Conservation (phyloP, 2,329 filamentous ascomycete species). For the Ascosphaera pollenicola region DNA sequence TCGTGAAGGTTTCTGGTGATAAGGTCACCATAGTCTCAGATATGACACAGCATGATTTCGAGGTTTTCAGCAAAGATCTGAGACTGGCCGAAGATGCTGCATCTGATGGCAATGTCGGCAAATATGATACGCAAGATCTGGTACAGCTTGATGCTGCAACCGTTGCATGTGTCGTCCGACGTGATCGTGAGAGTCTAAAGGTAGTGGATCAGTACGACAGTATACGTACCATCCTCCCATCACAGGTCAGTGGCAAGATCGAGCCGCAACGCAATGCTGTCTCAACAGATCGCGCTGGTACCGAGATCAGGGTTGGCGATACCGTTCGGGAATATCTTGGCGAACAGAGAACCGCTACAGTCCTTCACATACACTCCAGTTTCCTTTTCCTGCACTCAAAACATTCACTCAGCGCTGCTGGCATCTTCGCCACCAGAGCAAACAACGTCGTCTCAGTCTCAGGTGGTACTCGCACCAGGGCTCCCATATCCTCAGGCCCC, state of each 20-base stretch:
- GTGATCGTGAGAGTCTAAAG: slow-evolving; percentile 77
- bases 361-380: slow-evolving; percentile 85
- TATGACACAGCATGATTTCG: slow-evolving; percentile 80
- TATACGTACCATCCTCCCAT: slow-evolving; percentile 61
- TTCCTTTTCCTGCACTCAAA: slow-evolving; percentile 79
- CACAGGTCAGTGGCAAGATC: slow-evolving; percentile 77
- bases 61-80: slow-evolving; percentile 93
- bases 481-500: slow-evolving; percentile 24
- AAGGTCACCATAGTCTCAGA: slow-evolving; percentile 84
- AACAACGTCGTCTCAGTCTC: slow-evolving; percentile 78
- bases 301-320: slow-evolving; percentile 79
- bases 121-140: slow-evolving; percentile 80
- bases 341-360: slow-evolving; percentile 66
- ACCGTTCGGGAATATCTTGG: slow-evolving; percentile 79
- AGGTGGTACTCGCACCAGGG: slow-evolving; percentile 35
- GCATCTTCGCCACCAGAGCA: slow-evolving; percentile 72
- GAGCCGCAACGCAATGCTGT: slow-evolving; percentile 65
- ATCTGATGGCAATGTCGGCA: slow-evolving; percentile 57
- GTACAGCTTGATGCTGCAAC: slow-evolving; percentile 86
- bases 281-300: slow-evolving; percentile 78
- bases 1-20: slow-evolving; percentile 82
- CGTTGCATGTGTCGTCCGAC: slow-evolving; percentile 81
- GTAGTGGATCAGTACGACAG: slow-evolving; percentile 82
- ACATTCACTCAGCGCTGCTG: slow-evolving; percentile 62
- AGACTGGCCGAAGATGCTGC: slow-evolving; percentile 84